Evolutionary conservation across 1,139 yeast genomes (phyloP).

Genomic region (Pichia sp.): DNA sequence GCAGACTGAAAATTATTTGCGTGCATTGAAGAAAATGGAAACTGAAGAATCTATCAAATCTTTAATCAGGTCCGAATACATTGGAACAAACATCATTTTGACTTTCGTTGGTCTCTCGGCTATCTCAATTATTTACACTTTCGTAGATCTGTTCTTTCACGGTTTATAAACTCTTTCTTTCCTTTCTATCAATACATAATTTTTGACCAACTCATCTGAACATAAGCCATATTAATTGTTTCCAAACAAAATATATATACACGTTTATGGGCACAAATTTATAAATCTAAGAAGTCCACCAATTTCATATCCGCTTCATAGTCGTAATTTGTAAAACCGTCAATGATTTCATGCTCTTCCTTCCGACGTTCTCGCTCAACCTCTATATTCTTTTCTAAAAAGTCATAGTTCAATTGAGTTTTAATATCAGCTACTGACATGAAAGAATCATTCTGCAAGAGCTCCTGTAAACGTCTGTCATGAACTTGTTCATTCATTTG

Average conservation of each 20-base stretch:
- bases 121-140: constrained; percentile 17
- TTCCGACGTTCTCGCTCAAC: constrained; percentile 11
- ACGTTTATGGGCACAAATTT: neutral
- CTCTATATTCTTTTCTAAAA: constrained; percentile 7
- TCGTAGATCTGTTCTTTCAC: neutral
- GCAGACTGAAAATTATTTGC: constrained; percentile 36
- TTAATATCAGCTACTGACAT: constrained; percentile 3
- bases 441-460: constrained; percentile 4
- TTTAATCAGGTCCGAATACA: constrained; percentile 20
- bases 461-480: constrained; percentile 14
- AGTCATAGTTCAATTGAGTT: constrained; percentile 15
- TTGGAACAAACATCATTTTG: constrained; percentile 17
- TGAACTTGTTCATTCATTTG: constrained; percentile 6
- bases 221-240: no score
- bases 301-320: constrained; percentile 8
- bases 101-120: constrained; percentile 21
- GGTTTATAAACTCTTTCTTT: neutral
- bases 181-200: neutral
- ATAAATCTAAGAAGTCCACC: neutral
- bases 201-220: no score
- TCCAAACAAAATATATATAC: no score
- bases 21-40: constrained; percentile 32
- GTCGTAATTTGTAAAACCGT: constrained; percentile 2
- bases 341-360: neutral
- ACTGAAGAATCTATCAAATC: constrained; percentile 20